A percentile compares a stretch with the other conserved stretches of the same genome.
phyloP scores from a whole-genome alignment of 306 rosid species.

The Arachis stenosperma region DNA sequence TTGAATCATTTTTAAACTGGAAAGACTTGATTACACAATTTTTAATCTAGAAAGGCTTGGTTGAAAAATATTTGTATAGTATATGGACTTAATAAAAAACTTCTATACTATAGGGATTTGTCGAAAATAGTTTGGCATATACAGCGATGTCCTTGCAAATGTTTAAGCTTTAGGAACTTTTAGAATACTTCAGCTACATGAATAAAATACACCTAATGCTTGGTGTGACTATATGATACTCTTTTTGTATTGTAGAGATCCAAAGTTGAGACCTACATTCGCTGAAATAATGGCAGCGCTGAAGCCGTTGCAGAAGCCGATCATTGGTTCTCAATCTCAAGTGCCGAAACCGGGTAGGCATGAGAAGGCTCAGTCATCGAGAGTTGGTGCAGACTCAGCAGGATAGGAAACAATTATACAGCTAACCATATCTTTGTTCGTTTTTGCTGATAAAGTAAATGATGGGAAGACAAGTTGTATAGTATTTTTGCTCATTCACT shows the following conservation, averaged over 20 bases:
- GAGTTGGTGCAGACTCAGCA: slow-evolving; percentile 49
- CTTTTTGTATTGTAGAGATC: slow-evolving; percentile 65
- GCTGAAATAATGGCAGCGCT: slow-evolving; percentile 90
- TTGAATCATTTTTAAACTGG: too few relatives aligned
- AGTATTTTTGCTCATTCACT: slow-evolving; percentile 51
- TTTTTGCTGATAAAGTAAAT: slow-evolving; percentile 39
- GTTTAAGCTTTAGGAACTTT: too few relatives aligned
- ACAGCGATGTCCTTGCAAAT: too few relatives aligned
- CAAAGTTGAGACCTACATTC: slow-evolving; percentile 89
- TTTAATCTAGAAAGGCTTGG: too few relatives aligned
- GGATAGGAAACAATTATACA: slow-evolving; percentile 42
- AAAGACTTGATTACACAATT: too few relatives aligned
- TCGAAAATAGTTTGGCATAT: too few relatives aligned
- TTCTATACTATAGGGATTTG: too few relatives aligned
- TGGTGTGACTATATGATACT: slow-evolving; percentile 19
- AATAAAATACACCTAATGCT: too few relatives aligned
- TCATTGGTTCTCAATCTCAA: slow-evolving; percentile 65
- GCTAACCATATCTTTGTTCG: slow-evolving; percentile 50
- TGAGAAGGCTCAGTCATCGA: slow-evolving; percentile 45
- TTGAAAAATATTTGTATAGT: too few relatives aligned
- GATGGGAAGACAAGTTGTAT: slow-evolving; percentile 52
- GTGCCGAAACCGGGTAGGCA: slow-evolving; percentile 52
- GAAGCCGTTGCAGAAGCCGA: slow-evolving; percentile 85
- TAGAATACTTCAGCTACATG: too few relatives aligned
- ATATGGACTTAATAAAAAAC: too few relatives aligned